Base-by-base conservation (phyloP, 1,139 yeast genomes). In the Kodamaea sp. region DNA sequence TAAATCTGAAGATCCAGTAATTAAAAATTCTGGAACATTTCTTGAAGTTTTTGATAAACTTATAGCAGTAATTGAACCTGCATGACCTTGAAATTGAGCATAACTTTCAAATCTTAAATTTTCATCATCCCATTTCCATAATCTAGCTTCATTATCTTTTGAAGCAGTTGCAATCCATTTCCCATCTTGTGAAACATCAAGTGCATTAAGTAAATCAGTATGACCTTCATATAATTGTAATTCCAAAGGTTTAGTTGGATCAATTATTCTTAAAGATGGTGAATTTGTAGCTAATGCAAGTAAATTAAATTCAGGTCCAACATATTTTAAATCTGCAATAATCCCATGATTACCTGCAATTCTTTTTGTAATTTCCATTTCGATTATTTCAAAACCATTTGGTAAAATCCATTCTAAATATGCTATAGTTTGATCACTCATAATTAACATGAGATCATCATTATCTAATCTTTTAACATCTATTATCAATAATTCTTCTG, bases 271-370 rank as follows among this genome's bases (percentile, higher is more conserved):
- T 38, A 92, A 67, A 3, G 94, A 81, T n/a, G 97, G 96, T 1
- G 97, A 85, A 60, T 92, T 92, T 8, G 98, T 90, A 2, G 97
- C 97, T 50, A 92, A 64, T 2, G 95, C 97, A 36, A 90, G 60
- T 25, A 66, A 55, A 31, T 74, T 60, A 32, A 65, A 60, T 8
- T 69, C 60, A 7, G 88, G 86, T 0, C 94, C 95, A 30, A 82
- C 84, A 54, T 81, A 83, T 48, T 79, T 75, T 62, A 88, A 75
- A 55, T 88, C 98, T 7, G 97, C 95, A 53, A 92, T 82, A 27
- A 94, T 94, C 44, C 97, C 97, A 61, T 92, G 96, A 59, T 90
- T 89, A 52, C 97, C 97, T 1, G 96, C 95, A 48, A 89, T 72
- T 34, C 80, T 70, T 39, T 79, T 70, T 8, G 62, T 49, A 3